Conservation (phyloP, 2,329 filamentous ascomycete species). For the Fusarium miscanthi region DNA sequence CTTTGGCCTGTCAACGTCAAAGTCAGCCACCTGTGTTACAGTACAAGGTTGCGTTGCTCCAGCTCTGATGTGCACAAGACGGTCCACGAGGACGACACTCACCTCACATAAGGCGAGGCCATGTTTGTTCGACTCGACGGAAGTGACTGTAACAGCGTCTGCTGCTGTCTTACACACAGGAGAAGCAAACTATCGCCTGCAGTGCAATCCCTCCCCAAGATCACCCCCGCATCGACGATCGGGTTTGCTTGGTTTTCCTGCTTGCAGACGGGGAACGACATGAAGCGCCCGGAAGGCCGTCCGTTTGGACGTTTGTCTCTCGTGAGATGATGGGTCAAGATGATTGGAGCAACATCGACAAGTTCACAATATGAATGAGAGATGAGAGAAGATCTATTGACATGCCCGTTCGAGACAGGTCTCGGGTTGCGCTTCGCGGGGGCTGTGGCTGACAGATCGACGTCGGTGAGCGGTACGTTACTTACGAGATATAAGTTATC, state of each 20-base stretch:
- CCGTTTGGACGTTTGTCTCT: slow-evolving; percentile 21
- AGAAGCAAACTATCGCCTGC: slow-evolving; percentile 28
- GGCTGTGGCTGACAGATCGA: slow-evolving; percentile 38
- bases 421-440: slow-evolving; percentile 38
- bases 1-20: neutral
- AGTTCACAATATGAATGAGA: neutral
- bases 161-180: slow-evolving; percentile 14
- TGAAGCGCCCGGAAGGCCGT: slow-evolving; percentile 32
- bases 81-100: slow-evolving; percentile 20
- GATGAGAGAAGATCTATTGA: slow-evolving; percentile 28
- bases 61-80: slow-evolving; percentile 21
- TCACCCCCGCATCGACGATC: slow-evolving; percentile 25
- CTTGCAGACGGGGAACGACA: slow-evolving; percentile 22
- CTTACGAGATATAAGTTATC: slow-evolving; percentile 2
- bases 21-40: slow-evolving; percentile 7
- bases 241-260: slow-evolving; percentile 19
- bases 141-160: neutral
- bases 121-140: slow-evolving; percentile 23
- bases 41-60: slow-evolving; percentile 1
- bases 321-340: slow-evolving; percentile 11
- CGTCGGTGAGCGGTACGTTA: slow-evolving; percentile 17
- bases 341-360: slow-evolving; percentile 25
- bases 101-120: slow-evolving; percentile 17
- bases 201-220: slow-evolving; percentile 20
- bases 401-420: slow-evolving; percentile 34